These are phyloP conservation scores for Neurospora sp. DNA, from an alignment of 495 filamentous ascomycete genomes.

Conservation along the genomic window DNA sequence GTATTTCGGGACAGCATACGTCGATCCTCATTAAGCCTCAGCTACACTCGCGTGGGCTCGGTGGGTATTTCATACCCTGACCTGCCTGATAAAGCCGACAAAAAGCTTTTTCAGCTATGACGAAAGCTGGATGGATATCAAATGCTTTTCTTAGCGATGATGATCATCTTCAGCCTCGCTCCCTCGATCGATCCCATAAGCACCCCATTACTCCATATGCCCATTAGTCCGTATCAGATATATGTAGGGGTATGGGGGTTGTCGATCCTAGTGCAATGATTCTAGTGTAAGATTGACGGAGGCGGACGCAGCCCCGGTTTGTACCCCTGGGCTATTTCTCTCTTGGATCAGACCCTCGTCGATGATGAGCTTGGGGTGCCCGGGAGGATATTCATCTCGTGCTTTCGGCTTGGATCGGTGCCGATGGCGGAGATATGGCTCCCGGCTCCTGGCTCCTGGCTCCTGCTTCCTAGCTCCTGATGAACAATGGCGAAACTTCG, in stretches of 20 bases:
- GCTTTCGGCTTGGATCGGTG: background rate
- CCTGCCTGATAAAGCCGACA: background rate
- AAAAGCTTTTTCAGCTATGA: background rate
- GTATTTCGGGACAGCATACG: background rate
- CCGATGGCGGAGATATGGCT: background rate
- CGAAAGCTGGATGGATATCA: background rate
- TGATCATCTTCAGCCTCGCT: slow-evolving; percentile 1
- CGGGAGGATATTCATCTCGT: background rate
- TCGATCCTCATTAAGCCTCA: background rate
- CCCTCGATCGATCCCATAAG: background rate
- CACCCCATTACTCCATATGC: background rate
- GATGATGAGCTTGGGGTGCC: background rate
- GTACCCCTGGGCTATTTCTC: background rate
- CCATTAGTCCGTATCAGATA: background rate
- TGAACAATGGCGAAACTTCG: background rate
- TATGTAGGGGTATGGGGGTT: background rate
- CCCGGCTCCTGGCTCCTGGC: background rate
- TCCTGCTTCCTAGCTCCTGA: background rate
- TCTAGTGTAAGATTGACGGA: background rate
- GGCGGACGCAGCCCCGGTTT: background rate
- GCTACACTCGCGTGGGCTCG: background rate
- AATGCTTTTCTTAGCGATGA: background rate
- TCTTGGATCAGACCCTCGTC: background rate
- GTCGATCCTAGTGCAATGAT: background rate
- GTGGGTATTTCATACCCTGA: background rate